Base-by-base conservation (phyloP, 495 filamentous ascomycete genomes). In the Trypethelium eluteriae region DNA sequence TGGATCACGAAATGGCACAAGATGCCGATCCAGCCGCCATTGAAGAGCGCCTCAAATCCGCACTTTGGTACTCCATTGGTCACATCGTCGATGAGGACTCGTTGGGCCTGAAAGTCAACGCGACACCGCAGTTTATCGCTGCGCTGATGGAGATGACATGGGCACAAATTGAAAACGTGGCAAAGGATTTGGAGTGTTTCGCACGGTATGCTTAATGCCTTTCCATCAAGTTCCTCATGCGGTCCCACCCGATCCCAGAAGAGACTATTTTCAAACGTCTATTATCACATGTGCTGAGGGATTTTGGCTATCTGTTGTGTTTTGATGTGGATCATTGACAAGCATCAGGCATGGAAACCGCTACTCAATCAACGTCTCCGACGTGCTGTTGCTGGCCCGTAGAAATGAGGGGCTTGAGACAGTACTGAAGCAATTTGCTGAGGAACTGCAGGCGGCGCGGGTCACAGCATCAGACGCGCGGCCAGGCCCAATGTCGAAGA, bases 111-210 rank as follows among this genome's bases (percentile, higher is more conserved):
- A 87, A 89, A 72, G 82, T 88, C 67, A 96, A 93, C 76, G 91
- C 93, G 2, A 97, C 92, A 1, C 93, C 92, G 6, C 93, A 97
- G 73, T 98, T 97, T 77, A 97, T 96, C 71, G 93, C 86, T 10
- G 91, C 91, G 0, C 77, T 98, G 74, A 95, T 90, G 0, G 93
- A 97, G 78, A 81, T 98, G 81, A 88, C 93, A 36, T 98, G 89
- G 89, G 80, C 85, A 12, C 94, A 98, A 70, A 89, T 96, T 66
- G 90, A 91, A 91, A 83, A 70, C 76, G 70, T 64, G 35, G 64
- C 65, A 56, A 49, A 44, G 14, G 68, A 67, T 68, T 50, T 64
- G 50, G 71, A 71, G 39, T 84, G 80, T 35, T 98, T 98, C 75
- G 88, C 91, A 36, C 88, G 85, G 76, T 69, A 70, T 53, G 63